phyloP scores from a whole-genome alignment of 2,329 filamentous ascomycete species.

The Ploettnerulaceae sp. region DNA sequence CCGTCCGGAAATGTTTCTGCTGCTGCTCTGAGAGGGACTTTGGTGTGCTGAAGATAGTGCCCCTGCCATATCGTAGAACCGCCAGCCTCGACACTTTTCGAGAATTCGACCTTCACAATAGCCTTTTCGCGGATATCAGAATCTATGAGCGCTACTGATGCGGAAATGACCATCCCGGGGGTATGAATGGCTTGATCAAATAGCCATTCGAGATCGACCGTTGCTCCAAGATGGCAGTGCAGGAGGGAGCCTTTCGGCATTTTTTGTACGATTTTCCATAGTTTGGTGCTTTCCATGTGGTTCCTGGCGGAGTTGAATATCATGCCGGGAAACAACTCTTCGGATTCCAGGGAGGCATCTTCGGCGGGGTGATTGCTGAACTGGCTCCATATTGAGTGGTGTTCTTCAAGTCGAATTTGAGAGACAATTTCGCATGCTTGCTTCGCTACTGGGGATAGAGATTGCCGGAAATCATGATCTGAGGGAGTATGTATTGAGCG shows the following conservation, averaged over 20 bases:
- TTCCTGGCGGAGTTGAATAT: conserved; percentile 82
- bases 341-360: conserved; percentile 59
- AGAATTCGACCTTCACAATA: conserved; percentile 51
- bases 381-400: conserved; percentile 67
- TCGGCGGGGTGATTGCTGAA: conserved; percentile 38
- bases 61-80: conserved; percentile 55
- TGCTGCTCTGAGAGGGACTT: conserved; percentile 48
- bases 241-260: conserved; percentile 88
- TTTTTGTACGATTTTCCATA: conserved; percentile 75
- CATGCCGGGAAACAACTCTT: conserved; percentile 75
- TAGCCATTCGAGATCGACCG: conserved; percentile 78
- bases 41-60: conserved; percentile 46
- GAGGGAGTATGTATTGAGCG: background rate
- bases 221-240: conserved; percentile 83
- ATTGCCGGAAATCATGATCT: conserved; percentile 65
- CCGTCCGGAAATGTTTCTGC: conserved; percentile 62
- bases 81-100: conserved; percentile 34
- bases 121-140: conserved; percentile 47
- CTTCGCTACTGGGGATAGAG: conserved; percentile 69
- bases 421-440: conserved; percentile 74
- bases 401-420: conserved; percentile 70
- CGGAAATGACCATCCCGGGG: conserved; percentile 65
- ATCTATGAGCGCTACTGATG: conserved; percentile 49
- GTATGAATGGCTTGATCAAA: conserved; percentile 66
- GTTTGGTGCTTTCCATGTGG: conserved; percentile 71